A percentile compares a stretch with the other conserved stretches of the same genome.
phyloP scores from a whole-genome alignment of 2,329 filamentous ascomycete genomes.

The Alternaria gansuensis region DNA sequence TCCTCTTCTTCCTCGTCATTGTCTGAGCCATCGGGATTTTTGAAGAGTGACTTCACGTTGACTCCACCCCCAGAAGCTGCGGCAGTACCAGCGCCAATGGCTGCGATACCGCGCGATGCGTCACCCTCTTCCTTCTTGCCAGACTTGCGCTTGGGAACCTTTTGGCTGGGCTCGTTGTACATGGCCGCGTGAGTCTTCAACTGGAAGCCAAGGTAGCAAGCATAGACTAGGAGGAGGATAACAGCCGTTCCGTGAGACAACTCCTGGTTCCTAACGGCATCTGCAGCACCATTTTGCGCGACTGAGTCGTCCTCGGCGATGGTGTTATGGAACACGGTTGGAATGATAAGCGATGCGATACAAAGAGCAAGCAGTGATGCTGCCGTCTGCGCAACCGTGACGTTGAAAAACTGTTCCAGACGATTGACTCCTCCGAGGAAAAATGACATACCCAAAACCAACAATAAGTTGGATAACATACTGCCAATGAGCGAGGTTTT shows the following conservation, averaged over 20 bases:
- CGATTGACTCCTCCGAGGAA: constrained; percentile 85
- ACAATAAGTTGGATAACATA: constrained; percentile 87
- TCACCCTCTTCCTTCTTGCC: constrained; percentile 61
- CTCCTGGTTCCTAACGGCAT: constrained; percentile 45
- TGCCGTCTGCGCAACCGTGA: constrained; percentile 88
- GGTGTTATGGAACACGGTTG: constrained; percentile 74
- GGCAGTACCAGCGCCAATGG: constrained; percentile 62
- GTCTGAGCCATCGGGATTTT: constrained; percentile 46
- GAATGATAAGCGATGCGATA: constrained; percentile 84
- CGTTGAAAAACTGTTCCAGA: constrained; percentile 87
- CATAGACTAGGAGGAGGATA: constrained; percentile 85
- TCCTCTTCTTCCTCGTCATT: constrained; percentile 71
- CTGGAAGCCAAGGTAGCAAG: constrained; percentile 86
- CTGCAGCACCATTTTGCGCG: constrained; percentile 24
- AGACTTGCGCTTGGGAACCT: constrained; percentile 69
- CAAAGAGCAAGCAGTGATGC: constrained; percentile 81
- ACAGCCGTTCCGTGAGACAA: constrained; percentile 76
- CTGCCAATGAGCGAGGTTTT: constrained; percentile 92
- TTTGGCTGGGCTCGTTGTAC: constrained; percentile 82
- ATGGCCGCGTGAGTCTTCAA: constrained; percentile 82
- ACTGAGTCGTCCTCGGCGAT: constrained; percentile 38
- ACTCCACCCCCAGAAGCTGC: constrained; percentile 61
- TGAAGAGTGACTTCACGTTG: constrained; percentile 59
- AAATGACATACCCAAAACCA: constrained; percentile 92
- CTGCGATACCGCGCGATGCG: constrained; percentile 60